phyloP scores from a whole-genome alignment of 371 early-diverging fungal genomes.

The Mucor irregularis region DNA sequence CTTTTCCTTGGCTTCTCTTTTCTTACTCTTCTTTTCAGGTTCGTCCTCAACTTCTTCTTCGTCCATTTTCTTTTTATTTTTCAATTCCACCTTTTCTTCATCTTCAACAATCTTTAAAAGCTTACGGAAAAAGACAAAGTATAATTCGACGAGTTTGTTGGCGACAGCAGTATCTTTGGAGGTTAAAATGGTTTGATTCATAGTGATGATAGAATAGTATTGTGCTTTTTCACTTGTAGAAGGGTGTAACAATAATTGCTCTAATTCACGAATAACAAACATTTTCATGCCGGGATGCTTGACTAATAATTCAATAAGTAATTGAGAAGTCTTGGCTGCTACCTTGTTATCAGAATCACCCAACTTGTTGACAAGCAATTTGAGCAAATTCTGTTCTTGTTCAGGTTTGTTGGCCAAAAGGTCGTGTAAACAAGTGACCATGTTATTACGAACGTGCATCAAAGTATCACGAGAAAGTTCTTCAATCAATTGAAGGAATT shows the following conservation, averaged over 20 bases:
- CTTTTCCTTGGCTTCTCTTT: conserved; percentile 42
- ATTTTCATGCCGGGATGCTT: conserved; percentile 87
- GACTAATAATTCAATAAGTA: conserved; percentile 74
- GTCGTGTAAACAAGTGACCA: conserved; percentile 73
- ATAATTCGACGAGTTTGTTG: conserved; percentile 82
- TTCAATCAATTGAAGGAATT: conserved; percentile 84
- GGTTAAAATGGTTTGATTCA: conserved; percentile 90
- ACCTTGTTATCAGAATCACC: conserved; percentile 91
- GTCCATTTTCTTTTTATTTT: conserved; percentile 50
- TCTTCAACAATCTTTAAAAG: conserved; percentile 60
- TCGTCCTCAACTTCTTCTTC: conserved; percentile 38
- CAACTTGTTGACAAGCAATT: conserved; percentile 91
- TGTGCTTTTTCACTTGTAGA: conserved; percentile 74
- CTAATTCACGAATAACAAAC: conserved; percentile 83
- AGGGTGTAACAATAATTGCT: conserved; percentile 79
- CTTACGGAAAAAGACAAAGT: conserved; percentile 88
- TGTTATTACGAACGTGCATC: conserved; percentile 76
- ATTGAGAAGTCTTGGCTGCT: conserved; percentile 80
- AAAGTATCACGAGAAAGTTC: conserved; percentile 85
- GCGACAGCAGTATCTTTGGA: conserved; percentile 73
- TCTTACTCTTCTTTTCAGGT: conserved; percentile 48
- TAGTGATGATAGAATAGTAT: conserved; percentile 85
- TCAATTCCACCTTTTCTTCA: conserved; percentile 40
- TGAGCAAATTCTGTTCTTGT: conserved; percentile 92
- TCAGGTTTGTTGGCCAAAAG: conserved; percentile 88